Evolutionary conservation across 1,284 basidiomycete genomes (phyloP), one percentile per base, ranked within the genome.

Genomic region (Fomitiporia mediterranea): DNA sequence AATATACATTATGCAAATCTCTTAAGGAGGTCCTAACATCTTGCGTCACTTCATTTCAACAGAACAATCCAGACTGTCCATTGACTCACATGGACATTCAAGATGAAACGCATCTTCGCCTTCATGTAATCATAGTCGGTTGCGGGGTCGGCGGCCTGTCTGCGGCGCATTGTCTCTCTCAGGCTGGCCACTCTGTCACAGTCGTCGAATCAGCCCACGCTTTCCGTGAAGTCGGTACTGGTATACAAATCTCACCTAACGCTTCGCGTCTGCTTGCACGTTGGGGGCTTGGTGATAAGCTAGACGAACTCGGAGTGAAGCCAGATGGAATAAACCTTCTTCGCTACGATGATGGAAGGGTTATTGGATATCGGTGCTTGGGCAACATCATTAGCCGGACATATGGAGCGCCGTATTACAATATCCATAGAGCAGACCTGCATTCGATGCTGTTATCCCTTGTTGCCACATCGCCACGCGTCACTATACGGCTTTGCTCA

Each of bases 391-490:
- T 79, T 66, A 72, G 73, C 37, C 60, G 68, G 7, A 68, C 72
- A 7, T 69, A 78, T 50, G 76, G 74, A 6, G 70, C 76, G 1
- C 81, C 81, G 0, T 82, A 80, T 60, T 81, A 77, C 62, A 76
- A 80, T 60, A 71, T 81, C 28, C 79, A 81, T 55, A 72, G 81
- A 56, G 78, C 75, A 21, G 80, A 83, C 61, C 70, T 82, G 13
- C 75, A 78, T 55, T 66, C 67, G 8, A 68, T 81, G 38, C 62
- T 82, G 3, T 70, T 69, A 47, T 72, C 74, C 2, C 65, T 76
- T 3, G 75, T 76, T 11, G 63, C 64, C 2, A 71, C 73, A 8
- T 70, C 74, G 40, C 66, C 71, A 42, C 70, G 71, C 3, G 68
- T 68, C 50, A 55, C 39, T 17, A 47, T 82, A 11, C 70, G 72